Conservation (phyloP, 2,329 filamentous ascomycete genomes). For the Fusarium coffeatum region DNA sequence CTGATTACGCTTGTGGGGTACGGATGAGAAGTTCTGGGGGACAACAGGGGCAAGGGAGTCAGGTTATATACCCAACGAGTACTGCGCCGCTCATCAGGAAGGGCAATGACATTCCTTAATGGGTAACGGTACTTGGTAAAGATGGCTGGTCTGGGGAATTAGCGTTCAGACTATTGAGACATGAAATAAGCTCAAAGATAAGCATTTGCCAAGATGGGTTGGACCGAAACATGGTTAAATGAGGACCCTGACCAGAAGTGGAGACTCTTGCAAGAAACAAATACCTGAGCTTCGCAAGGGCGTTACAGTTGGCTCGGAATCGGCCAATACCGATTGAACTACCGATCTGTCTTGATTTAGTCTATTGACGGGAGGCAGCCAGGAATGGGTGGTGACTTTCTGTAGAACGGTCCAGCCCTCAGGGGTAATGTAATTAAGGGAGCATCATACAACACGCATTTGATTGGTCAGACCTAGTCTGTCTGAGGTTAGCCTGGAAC, state of each 20-base stretch:
- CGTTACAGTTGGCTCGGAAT: too few species aligned
- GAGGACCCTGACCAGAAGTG: neutral
- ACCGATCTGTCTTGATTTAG: too few species aligned
- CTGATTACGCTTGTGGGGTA: too few species aligned
- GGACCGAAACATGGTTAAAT: neutral
- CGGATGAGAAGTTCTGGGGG: neutral
- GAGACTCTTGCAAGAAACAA: neutral
- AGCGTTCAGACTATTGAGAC: slow-evolving; percentile 1
- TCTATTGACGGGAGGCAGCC: too few species aligned
- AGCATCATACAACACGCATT: neutral
- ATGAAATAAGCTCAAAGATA: slow-evolving; percentile 5
- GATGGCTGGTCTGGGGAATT: neutral
- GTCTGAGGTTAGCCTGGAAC: neutral
- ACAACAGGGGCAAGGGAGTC: neutral
- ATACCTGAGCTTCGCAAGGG: neutral
- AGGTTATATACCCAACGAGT: neutral
- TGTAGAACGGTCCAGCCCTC: neutral
- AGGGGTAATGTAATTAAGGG: neutral
- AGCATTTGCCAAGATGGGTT: slow-evolving; percentile 12
- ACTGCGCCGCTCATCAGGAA: neutral
- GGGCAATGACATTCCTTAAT: neutral
- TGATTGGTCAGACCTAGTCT: neutral
- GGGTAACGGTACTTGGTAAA: neutral
- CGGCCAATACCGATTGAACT: neutral
- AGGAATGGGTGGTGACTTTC: too few species aligned